Base-by-base conservation (phyloP, 805 yeast genomes). In the Candida caryicola region DNA sequence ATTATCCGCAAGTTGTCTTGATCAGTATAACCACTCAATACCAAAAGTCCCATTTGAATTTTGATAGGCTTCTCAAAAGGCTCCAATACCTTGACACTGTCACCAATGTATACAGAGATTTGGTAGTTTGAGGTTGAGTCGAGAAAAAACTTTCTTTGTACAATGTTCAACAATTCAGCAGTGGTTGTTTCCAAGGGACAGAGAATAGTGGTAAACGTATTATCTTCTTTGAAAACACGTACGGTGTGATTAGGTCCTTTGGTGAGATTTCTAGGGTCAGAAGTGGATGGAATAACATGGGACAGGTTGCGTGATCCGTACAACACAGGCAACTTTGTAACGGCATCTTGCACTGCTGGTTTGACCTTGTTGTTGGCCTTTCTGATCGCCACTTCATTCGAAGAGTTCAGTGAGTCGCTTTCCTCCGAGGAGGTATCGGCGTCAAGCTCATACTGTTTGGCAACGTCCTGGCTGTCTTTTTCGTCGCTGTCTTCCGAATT, bases 161-260 rank as follows among this genome's bases (percentile, higher is more conserved):
- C 75, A 33, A 76, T 73, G 23, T 76, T 78, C 28, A 91, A 66
- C 36, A 93, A 64, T 33, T 88, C 95, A 5, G 79, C 73, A 0
- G 88, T 85, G 0, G 91, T 78, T 1, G 89, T 84, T 41, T 83
- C 85, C 23, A 85, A 71, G 0, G 91, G 78, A 54, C 95, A 82
- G 12, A 89, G 79, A 15, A 91, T 65, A 1, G 96, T 86, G 12
- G 93, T 84, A 47, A 88, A 86, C 8, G 89, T 84, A 50, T 88
- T 90, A 41, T 86, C 95, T 36, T 80, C 85, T 41, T 84, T 79
- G 64, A 85, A 89, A 1, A 91, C 81, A 43, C 95, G 79, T 16
- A 91, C 67, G 44, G 71, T 75, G 47, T 66, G 75, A 33, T 64
- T 68, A 16, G 66, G 64, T 9, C 62, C 66, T 38, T 53, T 58